A percentile compares a stretch with the other conserved stretches of the same genome.
phyloP scores from a whole-genome alignment of 1,284 basidiomycete species.

The Naganishia liquefaciens region DNA sequence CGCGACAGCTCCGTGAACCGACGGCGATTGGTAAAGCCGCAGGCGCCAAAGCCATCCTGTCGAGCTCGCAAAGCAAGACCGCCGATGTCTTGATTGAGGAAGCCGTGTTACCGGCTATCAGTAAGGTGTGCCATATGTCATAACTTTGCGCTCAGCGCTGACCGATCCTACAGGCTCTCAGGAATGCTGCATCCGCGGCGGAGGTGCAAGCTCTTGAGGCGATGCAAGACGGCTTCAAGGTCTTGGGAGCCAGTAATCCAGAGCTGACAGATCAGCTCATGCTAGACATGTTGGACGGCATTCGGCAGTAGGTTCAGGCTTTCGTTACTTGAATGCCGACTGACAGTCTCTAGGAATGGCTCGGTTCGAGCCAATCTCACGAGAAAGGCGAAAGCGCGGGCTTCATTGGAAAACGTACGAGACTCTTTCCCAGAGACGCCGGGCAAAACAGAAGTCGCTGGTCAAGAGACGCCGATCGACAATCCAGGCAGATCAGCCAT shows the following conservation, averaged over 20 bases:
- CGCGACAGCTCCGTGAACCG: not conserved
- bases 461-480: constrained; percentile 8
- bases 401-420: constrained; percentile 13
- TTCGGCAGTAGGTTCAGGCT: constrained; percentile 71
- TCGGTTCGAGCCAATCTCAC: constrained; percentile 71
- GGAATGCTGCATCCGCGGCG: constrained; percentile 16
- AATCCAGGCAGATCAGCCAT: constrained; percentile 18
- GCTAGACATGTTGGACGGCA: constrained; percentile 82
- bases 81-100: constrained; percentile 75
- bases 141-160: not conserved
- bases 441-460: not conserved
- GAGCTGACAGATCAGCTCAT: constrained; percentile 81
- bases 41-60: constrained; percentile 31
- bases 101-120: constrained; percentile 73
- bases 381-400: constrained; percentile 12
- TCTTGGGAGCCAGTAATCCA: constrained; percentile 76
- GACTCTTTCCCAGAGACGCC: constrained; percentile 8
- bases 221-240: constrained; percentile 82
- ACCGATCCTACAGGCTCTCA: constrained; percentile 14
- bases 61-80: constrained; percentile 65
- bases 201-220: constrained; percentile 87
- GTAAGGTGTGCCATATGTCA: constrained; percentile 61
- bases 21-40: constrained; percentile 13
- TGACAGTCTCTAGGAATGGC: constrained; percentile 59
- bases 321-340: constrained; percentile 1